Evolutionary conservation across 177 flowering plant species (phyloP), one percentile per base, ranked within the genome.

Genomic region (Vitis hybrid): DNA sequence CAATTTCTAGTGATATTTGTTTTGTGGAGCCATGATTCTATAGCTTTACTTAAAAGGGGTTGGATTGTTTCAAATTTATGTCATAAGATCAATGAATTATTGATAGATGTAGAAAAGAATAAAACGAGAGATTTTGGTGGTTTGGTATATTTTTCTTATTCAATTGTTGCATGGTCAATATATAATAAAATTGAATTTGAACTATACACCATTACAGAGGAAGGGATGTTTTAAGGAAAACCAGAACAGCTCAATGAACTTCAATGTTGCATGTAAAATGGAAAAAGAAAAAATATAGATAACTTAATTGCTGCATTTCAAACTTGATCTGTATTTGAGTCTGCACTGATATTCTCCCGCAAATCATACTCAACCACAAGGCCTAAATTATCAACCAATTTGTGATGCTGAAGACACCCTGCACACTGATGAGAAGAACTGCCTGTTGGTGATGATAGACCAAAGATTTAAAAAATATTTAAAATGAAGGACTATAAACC

Each of bases 301-400:
- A 14, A 48, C 29, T 60, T 14, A 22, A 56, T 18, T 18, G 45
- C 39, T 58, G 56, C 56, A 11, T 52, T 49, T 80, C 77, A 83
- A 62, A 56, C 79, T 72, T 78, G 75, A 74, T 81, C 83, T 21
- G 72, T 58, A 70, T 65, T 22, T 22, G 73, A 51, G 56, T 80
- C 87, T 60, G 49, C 16, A 21, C 57, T 65, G 15, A 10, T 60
- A 1, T 89, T 94, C 75, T 86, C 83, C 29, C 82, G 77, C 50
- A 96, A 86, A 76, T 96, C 91, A 73, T 93, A 89, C 82, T 96
- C 99, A 60, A 89, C 86, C 55, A 92, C 86, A 63, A 93, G 93
- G 52, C 90, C 88, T 52, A 93, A 94, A 79, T 96, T 96, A 82
- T 93, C 99, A 51, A 88, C 90, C 70, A 96, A 80, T 74, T 87